Evolutionary conservation across 2,329 filamentous ascomycete genomes (phyloP), one percentile per base, ranked within the genome.

Genomic region (Cytospora paraplurivora): DNA sequence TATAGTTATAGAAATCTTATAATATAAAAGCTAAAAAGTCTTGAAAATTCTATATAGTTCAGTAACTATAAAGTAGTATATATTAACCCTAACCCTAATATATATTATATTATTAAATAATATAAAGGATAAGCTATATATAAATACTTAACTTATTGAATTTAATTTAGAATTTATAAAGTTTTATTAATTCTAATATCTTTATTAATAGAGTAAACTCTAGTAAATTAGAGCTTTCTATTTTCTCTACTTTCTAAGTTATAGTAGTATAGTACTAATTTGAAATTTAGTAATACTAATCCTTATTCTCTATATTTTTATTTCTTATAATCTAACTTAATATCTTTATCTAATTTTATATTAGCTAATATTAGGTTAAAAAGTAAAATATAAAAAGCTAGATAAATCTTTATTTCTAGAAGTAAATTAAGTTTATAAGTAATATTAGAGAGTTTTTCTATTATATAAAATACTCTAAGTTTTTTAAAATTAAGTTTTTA

Each of bases 401-500:
- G 6, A 15, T 55, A 37, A 38, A 55, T 21, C 21, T 13, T 37
- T 55, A 55, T 55, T 37, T 5, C 7, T 54, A 19, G 19, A 41
- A 13, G 37, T 54, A 35, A 54, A 37, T 32, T 32, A 54, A 54
- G 17, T 54, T 35, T 12, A 55, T 38, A 55, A 17, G 1, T 11
- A 41, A 41, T 13, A 13, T 41, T 15, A 3, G 6, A 41, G 6
- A 41, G 37, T 15, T 41, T 38, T 27, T 55, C 17, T 17, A 41
- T 41, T 15, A 55, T 17, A 19, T 19, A 37, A 35, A 54, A 37
- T 37, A 54, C 35, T 38, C n/a, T 19, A 19, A 19, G 8, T 41
- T 54, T 54, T 7, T 54, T 37, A 54, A 54, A 37, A 35, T 54
- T 11, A 37, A 19, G 33, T 35, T 55, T 55, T n/a, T 41, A 21